Base-by-base conservation (phyloP, 495 filamentous ascomycete genomes). In the Daldinia caldariorum region DNA sequence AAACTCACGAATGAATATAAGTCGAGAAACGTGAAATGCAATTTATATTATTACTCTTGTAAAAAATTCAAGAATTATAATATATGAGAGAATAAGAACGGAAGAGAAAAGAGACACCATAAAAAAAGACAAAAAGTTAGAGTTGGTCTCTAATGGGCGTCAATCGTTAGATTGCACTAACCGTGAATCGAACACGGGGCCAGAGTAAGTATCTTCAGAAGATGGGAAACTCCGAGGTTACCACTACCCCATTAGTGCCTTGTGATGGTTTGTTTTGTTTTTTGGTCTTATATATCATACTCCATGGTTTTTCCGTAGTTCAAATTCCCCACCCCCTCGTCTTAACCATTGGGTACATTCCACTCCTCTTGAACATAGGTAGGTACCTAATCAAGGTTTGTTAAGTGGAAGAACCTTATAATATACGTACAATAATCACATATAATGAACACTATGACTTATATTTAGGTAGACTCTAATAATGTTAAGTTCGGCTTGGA, bases 181-280 rank as follows among this genome's bases (percentile, higher is more conserved):
- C 70, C 70, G 70, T 72, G 70, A 72, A 72, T 72, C 70, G 70
- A 72, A 72, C 70, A 72, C 70, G 70, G 70, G 70, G 70, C 70
- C 70, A 72, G 57, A 72, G 70, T 72, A 64, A 64, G 61, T 68
- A 57, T 72, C 69, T 57, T 66, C 54, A 60, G 16, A 41, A 65
- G 63, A 68, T 72, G 70, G 65, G 70, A 72, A 72, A 72, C 70
- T 72, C 57, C 65, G 70, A 68, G 70, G 70, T 72, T 72, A 72
- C 70, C 70, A 72, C 70, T 72, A 72, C 70, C 70, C 70, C 70
- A 72, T 72, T 72, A 72, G 65, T 72, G 70, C 69, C 31, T 71
- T 58, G 3, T 34, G 31, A 47, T 26, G 29, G 45, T 2, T n/a
- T 4, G 0, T 1, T 12, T 2, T 47, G 43, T 5, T 22, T 41